Conservation (phyloP, 257 asterid species). For the Solanum virginianum region DNA sequence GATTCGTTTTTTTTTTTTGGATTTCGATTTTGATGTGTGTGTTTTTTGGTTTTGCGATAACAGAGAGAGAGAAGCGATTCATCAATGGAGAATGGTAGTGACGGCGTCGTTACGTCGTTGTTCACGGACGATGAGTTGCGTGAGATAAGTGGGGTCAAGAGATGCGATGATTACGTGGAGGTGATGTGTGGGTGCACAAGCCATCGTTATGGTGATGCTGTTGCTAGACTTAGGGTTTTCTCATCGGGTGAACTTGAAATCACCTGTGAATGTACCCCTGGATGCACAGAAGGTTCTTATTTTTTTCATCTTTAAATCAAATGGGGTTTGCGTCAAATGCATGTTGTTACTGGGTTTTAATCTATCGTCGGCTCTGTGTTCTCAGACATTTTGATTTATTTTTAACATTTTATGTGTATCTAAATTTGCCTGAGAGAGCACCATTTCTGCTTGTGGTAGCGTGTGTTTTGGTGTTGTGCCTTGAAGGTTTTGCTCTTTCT, state of each 20-base stretch:
- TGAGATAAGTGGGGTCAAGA: conserved; percentile 24
- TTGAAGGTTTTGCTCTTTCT: neutral
- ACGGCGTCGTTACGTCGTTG: conserved; percentile 1
- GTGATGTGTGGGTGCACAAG: conserved; percentile 59
- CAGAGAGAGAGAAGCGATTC: neutral
- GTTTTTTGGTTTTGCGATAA: neutral
- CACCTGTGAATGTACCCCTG: conserved; percentile 50
- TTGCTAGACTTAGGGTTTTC: conserved; percentile 52
- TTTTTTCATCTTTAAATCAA: neutral
- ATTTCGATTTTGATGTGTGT: conserved; percentile 5
- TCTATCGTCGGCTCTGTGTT: conserved; percentile 1
- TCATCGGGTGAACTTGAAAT: conserved; percentile 40
- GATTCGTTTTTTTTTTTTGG: conserved; percentile 1
- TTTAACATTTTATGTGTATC: conserved; percentile 10
- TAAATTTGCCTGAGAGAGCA: conserved; percentile 13
- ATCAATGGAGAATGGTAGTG: conserved; percentile 5
- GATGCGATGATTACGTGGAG: conserved; percentile 36
- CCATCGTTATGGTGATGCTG: conserved; percentile 56
- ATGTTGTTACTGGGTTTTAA: neutral
- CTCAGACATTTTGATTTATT: neutral
- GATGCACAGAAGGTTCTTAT: conserved; percentile 37
- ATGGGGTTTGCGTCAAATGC: conserved; percentile 14
- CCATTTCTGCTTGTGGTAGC: neutral
- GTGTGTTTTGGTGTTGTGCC: neutral
- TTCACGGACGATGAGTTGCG: conserved; percentile 33